A percentile compares a stretch with the other conserved stretches of the same genome.
Conservation (phyloP, 2,329 filamentous ascomycete genomes). For the Cladophialophora chaetospira region DNA sequence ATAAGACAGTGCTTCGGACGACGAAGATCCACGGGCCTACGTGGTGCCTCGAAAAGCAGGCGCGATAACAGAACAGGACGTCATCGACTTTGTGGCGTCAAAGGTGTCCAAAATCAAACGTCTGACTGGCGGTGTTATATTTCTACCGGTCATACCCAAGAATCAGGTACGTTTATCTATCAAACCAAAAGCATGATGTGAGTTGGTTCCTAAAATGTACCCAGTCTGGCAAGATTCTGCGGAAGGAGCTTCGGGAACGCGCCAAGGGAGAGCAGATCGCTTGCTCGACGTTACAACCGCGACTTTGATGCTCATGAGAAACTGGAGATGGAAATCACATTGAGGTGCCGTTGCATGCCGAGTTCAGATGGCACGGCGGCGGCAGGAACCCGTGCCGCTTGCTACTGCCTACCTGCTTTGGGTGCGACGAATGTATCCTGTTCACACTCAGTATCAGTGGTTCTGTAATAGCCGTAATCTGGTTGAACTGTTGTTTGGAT, state of each 20-base stretch:
- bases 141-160: slow-evolving; percentile 50
- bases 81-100: slow-evolving; percentile 44
- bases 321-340: no score
- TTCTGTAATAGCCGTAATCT: no score
- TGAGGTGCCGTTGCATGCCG: no score
- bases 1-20: slow-evolving; percentile 18
- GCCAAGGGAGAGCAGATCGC: background rate
- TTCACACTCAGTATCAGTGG: no score
- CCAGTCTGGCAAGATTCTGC: slow-evolving; percentile 41
- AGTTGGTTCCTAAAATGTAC: background rate
- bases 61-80: slow-evolving; percentile 43
- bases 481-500: no score
- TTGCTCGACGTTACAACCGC: no score
- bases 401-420: no score
- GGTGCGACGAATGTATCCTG: no score
- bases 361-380: no score
- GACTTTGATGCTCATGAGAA: no score
- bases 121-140: slow-evolving; percentile 49
- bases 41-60: slow-evolving; percentile 39
- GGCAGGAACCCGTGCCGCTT: no score
- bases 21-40: slow-evolving; percentile 43
- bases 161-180: slow-evolving; percentile 42
- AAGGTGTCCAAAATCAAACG: slow-evolving; percentile 50
- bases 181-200: background rate
- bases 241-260: slow-evolving; percentile 33